Conservation (phyloP, 83 land plant species). For the Thuja plicata region DNA sequence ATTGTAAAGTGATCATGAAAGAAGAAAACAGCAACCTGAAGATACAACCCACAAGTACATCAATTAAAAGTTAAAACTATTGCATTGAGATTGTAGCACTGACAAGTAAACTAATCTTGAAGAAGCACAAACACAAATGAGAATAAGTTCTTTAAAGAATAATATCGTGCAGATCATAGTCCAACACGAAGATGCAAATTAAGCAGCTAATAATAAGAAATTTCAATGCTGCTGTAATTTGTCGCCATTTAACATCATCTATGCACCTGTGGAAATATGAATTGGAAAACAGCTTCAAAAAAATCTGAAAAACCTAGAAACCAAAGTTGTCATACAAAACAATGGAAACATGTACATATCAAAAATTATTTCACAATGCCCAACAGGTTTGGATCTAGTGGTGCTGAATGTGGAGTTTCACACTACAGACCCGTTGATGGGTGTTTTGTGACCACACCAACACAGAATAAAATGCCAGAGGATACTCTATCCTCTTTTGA, state of each 20-base stretch:
- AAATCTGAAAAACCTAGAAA: background rate
- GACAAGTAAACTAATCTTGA: background rate
- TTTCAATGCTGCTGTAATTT: background rate
- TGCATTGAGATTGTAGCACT: background rate
- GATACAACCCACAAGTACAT: background rate
- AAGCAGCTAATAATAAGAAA: background rate
- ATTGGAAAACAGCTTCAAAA: background rate
- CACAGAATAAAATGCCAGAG: too few species aligned
- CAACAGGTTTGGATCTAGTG: too few species aligned
- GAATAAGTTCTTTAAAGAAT: background rate
- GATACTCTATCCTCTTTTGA: too few species aligned
- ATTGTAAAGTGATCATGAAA: constrained; percentile 77
- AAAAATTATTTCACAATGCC: background rate
- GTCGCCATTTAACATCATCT: background rate
- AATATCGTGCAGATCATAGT: background rate
- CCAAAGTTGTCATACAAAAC: background rate
- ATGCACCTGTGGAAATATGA: background rate
- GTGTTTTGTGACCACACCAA: too few species aligned
- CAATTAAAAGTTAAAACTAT: background rate
- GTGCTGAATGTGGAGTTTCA: too few species aligned
- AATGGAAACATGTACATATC: background rate
- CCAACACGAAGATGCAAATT: background rate
- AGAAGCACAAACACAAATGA: background rate
- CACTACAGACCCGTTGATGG: too few species aligned
- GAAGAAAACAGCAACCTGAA: constrained; percentile 80